phyloP scores from a whole-genome alignment of 2,329 filamentous ascomycete genomes.

The Apiospora pterosperma region DNA sequence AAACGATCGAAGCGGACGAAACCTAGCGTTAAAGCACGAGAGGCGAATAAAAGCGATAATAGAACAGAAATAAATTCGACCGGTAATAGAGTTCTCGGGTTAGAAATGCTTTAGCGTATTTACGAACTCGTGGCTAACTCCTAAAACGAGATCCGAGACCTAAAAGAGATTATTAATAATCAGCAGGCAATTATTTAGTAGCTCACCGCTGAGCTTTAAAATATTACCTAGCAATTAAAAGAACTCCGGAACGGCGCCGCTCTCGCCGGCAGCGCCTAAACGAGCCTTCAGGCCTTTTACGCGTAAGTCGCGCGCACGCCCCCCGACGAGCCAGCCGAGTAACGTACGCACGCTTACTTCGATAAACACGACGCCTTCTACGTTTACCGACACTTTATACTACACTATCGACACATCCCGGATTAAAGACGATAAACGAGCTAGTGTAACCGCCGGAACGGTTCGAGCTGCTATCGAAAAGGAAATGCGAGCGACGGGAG shows the following conservation, averaged over 20 bases:
- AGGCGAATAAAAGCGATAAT: not conserved
- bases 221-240: too few species aligned
- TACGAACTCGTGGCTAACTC: not conserved
- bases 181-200: not conserved
- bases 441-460: not conserved
- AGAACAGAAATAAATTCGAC: not conserved
- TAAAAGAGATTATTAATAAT: not conserved
- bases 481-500: not conserved
- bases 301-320: not conserved
- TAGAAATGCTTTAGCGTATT: not conserved
- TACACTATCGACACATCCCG: not conserved
- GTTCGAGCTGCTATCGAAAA: not conserved
- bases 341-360: not conserved
- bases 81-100: not conserved
- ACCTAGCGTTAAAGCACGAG: not conserved
- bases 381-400: not conserved
- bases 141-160: not conserved
- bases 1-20: not conserved
- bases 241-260: not conserved
- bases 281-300: not conserved
- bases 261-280: not conserved
- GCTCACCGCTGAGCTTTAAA: not conserved
- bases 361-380: not conserved
- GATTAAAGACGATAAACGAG: not conserved
- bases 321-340: not conserved